phyloP scores from a whole-genome alignment of 2,329 filamentous ascomycete genomes.

The Aureobasidium leucospermi region DNA sequence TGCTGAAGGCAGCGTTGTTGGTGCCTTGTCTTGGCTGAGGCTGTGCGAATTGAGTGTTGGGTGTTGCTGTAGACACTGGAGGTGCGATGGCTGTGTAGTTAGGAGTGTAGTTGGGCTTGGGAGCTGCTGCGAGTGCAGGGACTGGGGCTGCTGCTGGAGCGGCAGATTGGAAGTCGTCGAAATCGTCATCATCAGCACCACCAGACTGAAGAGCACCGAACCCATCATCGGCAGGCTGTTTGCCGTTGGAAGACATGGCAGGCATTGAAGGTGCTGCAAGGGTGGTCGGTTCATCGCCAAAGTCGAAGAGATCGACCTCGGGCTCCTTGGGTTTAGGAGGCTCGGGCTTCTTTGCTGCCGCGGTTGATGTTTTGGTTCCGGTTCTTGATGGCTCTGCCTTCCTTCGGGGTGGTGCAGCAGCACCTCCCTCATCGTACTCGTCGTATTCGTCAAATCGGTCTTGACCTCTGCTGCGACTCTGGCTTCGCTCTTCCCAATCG shows the following conservation, averaged over 20 bases:
- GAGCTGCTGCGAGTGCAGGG: conserved; percentile 27
- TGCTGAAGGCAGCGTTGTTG: conserved; percentile 71
- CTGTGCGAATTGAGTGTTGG: conserved; percentile 65
- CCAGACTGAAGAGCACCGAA: conserved; percentile 96
- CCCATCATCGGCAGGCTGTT: conserved; percentile 55
- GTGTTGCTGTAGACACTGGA: conserved; percentile 43
- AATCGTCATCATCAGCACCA: conserved; percentile 67
- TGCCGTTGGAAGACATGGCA: conserved; percentile 38
- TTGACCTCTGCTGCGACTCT: conserved; percentile 50
- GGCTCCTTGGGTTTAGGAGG: conserved; percentile 75
- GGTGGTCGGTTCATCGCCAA: conserved; percentile 64
- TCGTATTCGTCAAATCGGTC: conserved; percentile 96
- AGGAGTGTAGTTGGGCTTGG: conserved; percentile 30
- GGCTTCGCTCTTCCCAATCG: conserved; percentile 57
- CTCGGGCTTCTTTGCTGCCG: conserved; percentile 55
- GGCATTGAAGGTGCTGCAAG: conserved; percentile 35
- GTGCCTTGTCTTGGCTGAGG: conserved; percentile 80
- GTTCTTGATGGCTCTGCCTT: conserved; percentile 34
- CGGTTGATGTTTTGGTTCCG: conserved; percentile 28
- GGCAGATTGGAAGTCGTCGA: conserved; percentile 95
- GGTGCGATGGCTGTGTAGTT: conserved; percentile 36
- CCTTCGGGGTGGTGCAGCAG: conserved; percentile 44
- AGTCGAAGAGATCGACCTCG: conserved; percentile 88
- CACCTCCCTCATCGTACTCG: conserved; percentile 75
- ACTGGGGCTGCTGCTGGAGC: conserved; percentile 44